phyloP scores from a whole-genome alignment of 768 basidiomycete genomes.

The Lactarius hatsudake region DNA sequence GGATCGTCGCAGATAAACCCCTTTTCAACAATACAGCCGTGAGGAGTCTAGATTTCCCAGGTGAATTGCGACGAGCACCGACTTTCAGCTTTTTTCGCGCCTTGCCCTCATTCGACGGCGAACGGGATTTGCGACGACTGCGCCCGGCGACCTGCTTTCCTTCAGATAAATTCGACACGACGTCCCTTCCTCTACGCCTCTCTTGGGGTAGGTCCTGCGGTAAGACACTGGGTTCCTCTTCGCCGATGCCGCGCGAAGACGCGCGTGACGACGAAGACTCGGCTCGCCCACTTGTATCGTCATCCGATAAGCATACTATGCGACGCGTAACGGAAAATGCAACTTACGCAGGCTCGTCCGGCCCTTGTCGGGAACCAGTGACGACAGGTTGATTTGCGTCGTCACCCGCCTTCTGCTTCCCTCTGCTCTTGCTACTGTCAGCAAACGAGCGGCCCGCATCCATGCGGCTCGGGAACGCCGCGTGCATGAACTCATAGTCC shows the following conservation, averaged over 20 bases:
- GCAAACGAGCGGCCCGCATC: constrained; percentile 20
- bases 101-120: not conserved
- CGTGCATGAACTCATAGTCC: constrained; percentile 26
- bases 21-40: constrained; percentile 36
- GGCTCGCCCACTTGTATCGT: constrained; percentile 1
- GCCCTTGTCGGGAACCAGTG: not conserved
- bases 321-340: not conserved
- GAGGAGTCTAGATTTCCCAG: constrained; percentile 1
- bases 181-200: not conserved
- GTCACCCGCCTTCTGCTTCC: constrained; percentile 16
- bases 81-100: constrained; percentile 9
- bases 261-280: constrained; percentile 12
- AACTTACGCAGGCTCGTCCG: constrained; percentile 5
- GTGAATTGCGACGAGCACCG: not conserved
- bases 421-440: constrained; percentile 1
- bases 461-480: constrained; percentile 24
- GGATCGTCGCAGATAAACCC: constrained; percentile 63
- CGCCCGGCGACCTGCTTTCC: not conserved
- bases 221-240: not conserved
- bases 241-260: constrained; percentile 1
- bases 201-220: not conserved
- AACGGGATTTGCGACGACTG: not conserved
- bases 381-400: not conserved
- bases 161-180: not conserved
- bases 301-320: not conserved